These are phyloP conservation scores for Massariosphaeria phaeospora DNA, from an alignment of 495 filamentous ascomycete genomes.

Conservation along the genomic window DNA sequence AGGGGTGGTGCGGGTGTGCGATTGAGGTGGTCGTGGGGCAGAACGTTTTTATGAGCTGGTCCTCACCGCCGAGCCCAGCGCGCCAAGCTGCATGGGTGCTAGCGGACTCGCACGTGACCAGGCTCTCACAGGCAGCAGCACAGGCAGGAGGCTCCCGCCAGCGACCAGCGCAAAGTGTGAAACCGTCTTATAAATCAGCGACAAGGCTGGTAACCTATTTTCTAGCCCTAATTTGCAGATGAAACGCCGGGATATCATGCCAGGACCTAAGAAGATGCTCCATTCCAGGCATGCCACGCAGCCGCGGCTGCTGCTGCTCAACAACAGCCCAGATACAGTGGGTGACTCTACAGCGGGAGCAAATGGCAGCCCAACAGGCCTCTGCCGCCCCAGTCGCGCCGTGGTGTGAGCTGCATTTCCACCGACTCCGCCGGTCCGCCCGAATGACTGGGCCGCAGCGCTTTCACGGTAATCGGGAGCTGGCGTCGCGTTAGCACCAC, in stretches of 20 bases:
- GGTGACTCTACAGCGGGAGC: conserved; percentile 65
- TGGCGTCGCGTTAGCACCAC: conserved; percentile 35
- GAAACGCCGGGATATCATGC: conserved; percentile 35
- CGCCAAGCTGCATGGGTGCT: conserved; percentile 5
- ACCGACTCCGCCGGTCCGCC: conserved; percentile 50
- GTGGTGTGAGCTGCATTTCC: conserved; percentile 65
- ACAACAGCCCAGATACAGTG: not conserved
- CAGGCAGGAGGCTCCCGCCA: conserved; percentile 21
- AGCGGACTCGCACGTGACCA: conserved; percentile 1
- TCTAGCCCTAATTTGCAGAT: conserved; percentile 2
- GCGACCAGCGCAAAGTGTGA: not conserved
- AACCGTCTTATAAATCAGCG: conserved; percentile 13
- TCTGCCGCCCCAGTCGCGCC: conserved; percentile 78
- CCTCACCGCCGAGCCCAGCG: conserved; percentile 21
- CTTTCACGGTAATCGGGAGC: conserved; percentile 65
- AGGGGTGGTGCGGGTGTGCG: conserved; percentile 15
- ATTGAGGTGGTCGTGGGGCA: conserved; percentile 30
- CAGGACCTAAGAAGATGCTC: conserved; percentile 17
- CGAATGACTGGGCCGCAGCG: conserved; percentile 43
- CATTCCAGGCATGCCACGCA: conserved; percentile 34
- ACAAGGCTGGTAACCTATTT: not conserved
- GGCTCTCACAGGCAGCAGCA: conserved; percentile 16
- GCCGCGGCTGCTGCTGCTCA: conserved; percentile 11
- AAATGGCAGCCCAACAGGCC: conserved; percentile 87
- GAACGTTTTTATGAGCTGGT: conserved; percentile 32